Conservation (phyloP, 2,329 filamentous ascomycete genomes). For the Tolypocladium endophyticum region DNA sequence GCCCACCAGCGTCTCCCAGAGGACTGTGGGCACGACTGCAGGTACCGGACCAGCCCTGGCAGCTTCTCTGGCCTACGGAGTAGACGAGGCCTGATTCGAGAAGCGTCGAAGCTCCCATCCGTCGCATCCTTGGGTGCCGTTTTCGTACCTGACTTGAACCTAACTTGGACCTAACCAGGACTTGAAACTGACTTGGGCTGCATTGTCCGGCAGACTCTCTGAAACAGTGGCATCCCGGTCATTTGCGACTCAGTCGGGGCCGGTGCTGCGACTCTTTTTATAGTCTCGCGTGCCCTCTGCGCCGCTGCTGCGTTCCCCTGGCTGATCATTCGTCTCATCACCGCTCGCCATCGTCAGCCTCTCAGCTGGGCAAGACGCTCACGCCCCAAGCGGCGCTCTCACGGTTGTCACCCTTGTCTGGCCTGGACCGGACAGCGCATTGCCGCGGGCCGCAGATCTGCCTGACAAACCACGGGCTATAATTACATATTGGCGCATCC, state of each 20-base stretch:
- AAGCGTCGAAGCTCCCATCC: not conserved
- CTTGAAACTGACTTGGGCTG: not conserved
- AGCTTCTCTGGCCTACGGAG: not conserved
- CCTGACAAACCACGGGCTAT: not conserved
- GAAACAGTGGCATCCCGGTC: not conserved
- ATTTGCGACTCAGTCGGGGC: not conserved
- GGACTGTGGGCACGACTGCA: not conserved
- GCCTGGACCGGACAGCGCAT: not conserved
- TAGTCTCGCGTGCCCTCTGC: not conserved
- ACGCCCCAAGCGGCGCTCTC: not conserved
- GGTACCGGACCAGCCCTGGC: not conserved
- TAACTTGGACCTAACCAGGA: not conserved
- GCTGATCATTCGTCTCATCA: not conserved
- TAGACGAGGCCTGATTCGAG: not conserved
- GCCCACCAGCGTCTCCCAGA: not conserved
- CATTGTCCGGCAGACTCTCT: not conserved
- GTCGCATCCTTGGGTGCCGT: not conserved
- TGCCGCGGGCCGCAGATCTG: conserved; percentile 1
- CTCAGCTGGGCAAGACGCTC: not conserved
- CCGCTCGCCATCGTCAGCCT: not conserved
- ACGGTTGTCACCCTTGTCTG: not conserved
- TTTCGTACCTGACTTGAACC: not conserved
- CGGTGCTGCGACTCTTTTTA: not conserved
- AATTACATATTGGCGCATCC: not conserved
- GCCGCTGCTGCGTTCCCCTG: not conserved